Evolutionary conservation across 495 filamentous ascomycete species (phyloP).

Genomic region (Cudoniella acicularis): DNA sequence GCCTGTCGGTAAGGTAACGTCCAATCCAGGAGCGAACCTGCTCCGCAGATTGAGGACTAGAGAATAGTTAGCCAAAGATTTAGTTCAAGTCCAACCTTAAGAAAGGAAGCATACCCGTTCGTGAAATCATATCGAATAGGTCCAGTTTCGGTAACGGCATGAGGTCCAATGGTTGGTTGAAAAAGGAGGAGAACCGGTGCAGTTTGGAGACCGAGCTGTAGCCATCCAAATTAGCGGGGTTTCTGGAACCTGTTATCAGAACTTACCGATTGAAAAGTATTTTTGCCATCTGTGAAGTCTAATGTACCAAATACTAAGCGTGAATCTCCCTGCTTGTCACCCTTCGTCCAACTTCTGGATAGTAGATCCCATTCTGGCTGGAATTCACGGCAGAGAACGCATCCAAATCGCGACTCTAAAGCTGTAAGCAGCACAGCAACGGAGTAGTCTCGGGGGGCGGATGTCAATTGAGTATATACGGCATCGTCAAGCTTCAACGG

Average conservation of each 20-base stretch:
- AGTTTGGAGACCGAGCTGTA: slow-evolving; percentile 87
- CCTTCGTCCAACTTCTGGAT: slow-evolving; percentile 79
- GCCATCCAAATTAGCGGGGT: background rate
- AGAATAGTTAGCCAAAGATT: background rate
- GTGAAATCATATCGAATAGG: slow-evolving; percentile 87
- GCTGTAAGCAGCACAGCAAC: slow-evolving; percentile 84
- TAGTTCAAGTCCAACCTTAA: no score
- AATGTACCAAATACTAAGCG: slow-evolving; percentile 78
- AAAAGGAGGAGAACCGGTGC: slow-evolving; percentile 88
- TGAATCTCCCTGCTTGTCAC: slow-evolving; percentile 67
- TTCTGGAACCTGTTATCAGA: background rate
- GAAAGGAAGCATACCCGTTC: slow-evolving; percentile 54
- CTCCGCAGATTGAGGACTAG: slow-evolving; percentile 71
- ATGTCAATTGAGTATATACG: slow-evolving; percentile 70
- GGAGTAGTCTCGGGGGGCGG: slow-evolving; percentile 77
- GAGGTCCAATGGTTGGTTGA: slow-evolving; percentile 81
- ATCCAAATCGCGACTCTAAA: slow-evolving; percentile 78
- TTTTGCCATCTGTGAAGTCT: slow-evolving; percentile 83
- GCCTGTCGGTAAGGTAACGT: slow-evolving; percentile 70
- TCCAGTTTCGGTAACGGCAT: slow-evolving; percentile 62
- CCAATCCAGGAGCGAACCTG: slow-evolving; percentile 73
- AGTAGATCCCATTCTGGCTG: slow-evolving; percentile 93
- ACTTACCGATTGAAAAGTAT: slow-evolving; percentile 82
- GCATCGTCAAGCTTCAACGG: slow-evolving; percentile 74
- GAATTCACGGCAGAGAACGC: slow-evolving; percentile 82